phyloP scores from a whole-genome alignment of 208 protist species.

The Tritrichomonas foetus region DNA sequence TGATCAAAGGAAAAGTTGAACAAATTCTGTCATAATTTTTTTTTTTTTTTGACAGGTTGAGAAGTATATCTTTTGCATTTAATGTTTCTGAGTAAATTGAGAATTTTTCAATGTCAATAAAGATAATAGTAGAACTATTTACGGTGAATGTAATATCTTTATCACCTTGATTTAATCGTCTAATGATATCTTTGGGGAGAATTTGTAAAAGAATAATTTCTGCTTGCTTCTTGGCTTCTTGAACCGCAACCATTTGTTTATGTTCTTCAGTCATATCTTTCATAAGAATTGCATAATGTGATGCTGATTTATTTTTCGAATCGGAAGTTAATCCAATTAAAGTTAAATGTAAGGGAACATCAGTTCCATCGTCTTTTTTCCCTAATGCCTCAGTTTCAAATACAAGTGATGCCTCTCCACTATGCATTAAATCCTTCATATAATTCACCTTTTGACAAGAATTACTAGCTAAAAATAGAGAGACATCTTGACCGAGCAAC shows the following conservation, averaged over 20 bases:
- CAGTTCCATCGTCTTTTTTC: not conserved
- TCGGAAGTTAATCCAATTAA: not conserved
- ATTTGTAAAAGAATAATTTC: not conserved
- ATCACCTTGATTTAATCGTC: not conserved
- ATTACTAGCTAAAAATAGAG: not conserved
- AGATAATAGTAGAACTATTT: not conserved
- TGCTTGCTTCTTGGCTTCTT: not conserved
- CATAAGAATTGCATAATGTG: not conserved
- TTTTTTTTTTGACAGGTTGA: not conserved
- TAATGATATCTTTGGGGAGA: not conserved
- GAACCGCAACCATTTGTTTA: not conserved
- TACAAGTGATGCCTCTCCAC: no score
- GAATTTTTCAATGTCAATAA: slow-evolving; percentile 37
- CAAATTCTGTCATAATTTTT: not conserved
- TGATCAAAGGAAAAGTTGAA: not conserved
- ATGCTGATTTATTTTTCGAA: not conserved
- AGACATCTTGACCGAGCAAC: not conserved
- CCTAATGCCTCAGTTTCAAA: not conserved
- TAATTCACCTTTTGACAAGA: not conserved
- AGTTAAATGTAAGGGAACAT: not conserved
- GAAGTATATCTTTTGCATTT: not conserved
- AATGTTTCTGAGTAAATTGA: not conserved
- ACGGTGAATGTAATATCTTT: slow-evolving; percentile 8
- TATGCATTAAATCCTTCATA: not conserved
- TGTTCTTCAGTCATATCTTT: not conserved